phyloP scores from a whole-genome alignment of 768 basidiomycete species.

The Trametes cinnabarina region DNA sequence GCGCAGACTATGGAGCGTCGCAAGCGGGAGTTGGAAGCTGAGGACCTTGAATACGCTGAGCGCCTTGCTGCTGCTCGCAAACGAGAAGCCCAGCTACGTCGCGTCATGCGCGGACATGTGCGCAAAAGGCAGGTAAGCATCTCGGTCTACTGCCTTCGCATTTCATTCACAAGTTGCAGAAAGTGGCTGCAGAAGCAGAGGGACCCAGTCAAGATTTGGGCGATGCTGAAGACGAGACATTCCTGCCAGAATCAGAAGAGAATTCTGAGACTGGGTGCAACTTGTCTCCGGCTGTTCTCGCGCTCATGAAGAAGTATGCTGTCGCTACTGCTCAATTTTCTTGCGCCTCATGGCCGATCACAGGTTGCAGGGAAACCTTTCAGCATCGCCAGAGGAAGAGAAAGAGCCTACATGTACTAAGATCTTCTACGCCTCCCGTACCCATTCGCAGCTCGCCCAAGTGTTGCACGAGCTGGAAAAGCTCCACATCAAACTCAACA shows the following conservation, averaged over 20 bases:
- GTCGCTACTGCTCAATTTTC: neutral
- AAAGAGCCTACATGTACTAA: slow-evolving; percentile 66
- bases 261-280: slow-evolving; percentile 44
- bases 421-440: slow-evolving; percentile 92
- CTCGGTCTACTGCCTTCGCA: neutral
- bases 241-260: slow-evolving; percentile 62
- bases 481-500: slow-evolving; percentile 56
- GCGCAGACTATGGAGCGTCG: slow-evolving; percentile 66
- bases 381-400: slow-evolving; percentile 34
- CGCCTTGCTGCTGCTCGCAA: slow-evolving; percentile 58
- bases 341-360: neutral
- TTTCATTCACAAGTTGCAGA: slow-evolving; percentile 12
- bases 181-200: neutral
- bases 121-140: slow-evolving; percentile 56
- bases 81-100: slow-evolving; percentile 56
- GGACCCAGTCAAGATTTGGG: slow-evolving; percentile 30
- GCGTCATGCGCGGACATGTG: slow-evolving; percentile 53
- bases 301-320: slow-evolving; percentile 73
- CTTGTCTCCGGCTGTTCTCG: slow-evolving; percentile 74
- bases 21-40: slow-evolving; percentile 63
- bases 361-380: slow-evolving; percentile 4
- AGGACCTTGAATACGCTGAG: slow-evolving; percentile 63
- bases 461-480: slow-evolving; percentile 72
- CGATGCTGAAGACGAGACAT: slow-evolving; percentile 55
- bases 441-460: slow-evolving; percentile 94